A percentile compares a stretch with the other conserved stretches of the same genome.
Conservation (phyloP, 2,329 filamentous ascomycete species). For the Phaeophleospora eucalypticola region DNA sequence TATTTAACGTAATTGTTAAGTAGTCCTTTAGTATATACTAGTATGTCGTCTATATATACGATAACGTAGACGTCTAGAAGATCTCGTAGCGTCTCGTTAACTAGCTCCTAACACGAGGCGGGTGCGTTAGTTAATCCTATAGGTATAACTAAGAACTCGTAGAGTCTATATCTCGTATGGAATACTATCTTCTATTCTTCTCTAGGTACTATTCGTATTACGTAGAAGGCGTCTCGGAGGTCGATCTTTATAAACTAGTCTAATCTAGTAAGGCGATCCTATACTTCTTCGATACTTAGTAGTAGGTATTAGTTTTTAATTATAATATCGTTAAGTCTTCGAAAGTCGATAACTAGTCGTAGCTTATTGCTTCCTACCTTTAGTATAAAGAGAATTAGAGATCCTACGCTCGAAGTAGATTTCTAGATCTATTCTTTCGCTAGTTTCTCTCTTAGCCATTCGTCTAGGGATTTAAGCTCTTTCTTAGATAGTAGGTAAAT, state of each 20-base stretch:
- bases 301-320: slow-evolving; percentile 27
- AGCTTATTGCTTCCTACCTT: slow-evolving; percentile 19
- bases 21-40: slow-evolving; percentile 18
- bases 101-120: slow-evolving; percentile 22
- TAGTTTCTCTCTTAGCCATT: slow-evolving; percentile 6
- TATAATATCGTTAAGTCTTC: slow-evolving; percentile 23
- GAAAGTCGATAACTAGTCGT: slow-evolving; percentile 23
- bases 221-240: slow-evolving; percentile 21
- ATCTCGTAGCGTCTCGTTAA: slow-evolving; percentile 22
- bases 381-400: slow-evolving; percentile 20
- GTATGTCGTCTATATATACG: slow-evolving; percentile 23
- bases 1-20: slow-evolving; percentile 1
- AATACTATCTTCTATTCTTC: slow-evolving; percentile 22
- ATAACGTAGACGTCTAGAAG: slow-evolving; percentile 21
- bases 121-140: slow-evolving; percentile 22
- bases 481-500: slow-evolving; percentile 6
- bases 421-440: slow-evolving; percentile 5
- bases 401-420: slow-evolving; percentile 4
- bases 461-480: slow-evolving; percentile 3
- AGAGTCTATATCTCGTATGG: slow-evolving; percentile 17
- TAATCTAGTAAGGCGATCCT: slow-evolving; percentile 15
- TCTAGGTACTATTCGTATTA: slow-evolving; percentile 20
- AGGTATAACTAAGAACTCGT: slow-evolving; percentile 21
- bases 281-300: slow-evolving; percentile 19
- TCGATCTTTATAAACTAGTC: slow-evolving; percentile 22